Conservation (phyloP, 108 stramenopile species). For the Nitzschia sp. region DNA sequence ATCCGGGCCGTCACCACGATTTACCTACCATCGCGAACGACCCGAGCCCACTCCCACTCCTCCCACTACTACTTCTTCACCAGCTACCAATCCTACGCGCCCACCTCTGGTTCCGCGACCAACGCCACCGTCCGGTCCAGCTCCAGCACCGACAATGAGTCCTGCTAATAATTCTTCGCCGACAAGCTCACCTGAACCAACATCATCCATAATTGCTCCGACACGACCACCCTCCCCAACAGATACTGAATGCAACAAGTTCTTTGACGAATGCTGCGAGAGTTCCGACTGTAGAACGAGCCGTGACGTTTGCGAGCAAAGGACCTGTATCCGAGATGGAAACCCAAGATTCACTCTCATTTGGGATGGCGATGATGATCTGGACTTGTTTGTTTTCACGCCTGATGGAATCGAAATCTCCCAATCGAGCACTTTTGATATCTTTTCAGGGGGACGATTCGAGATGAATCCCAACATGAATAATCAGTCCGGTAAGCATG, state of each 20-base stretch:
- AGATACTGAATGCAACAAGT: conserved; percentile 9
- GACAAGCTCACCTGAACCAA: background rate
- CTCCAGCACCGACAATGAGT: background rate
- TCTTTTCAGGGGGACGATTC: conserved; percentile 25
- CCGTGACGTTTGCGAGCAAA: conserved; percentile 25
- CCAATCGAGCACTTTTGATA: conserved; percentile 13
- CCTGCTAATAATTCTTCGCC: background rate
- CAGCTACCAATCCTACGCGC: conserved; percentile 8
- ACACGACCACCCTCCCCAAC: background rate
- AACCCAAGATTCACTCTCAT: conserved; percentile 34
- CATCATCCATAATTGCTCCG: no score
- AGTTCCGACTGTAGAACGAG: conserved; percentile 18
- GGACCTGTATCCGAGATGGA: conserved; percentile 34
- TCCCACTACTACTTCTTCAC: background rate
- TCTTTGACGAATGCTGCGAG: conserved; percentile 35
- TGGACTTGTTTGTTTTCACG: conserved; percentile 27
- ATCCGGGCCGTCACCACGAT: conserved; percentile 18
- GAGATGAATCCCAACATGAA: conserved; percentile 7
- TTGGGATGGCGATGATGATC: conserved; percentile 34
- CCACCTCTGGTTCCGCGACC: conserved; percentile 1
- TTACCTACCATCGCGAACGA: conserved; percentile 12
- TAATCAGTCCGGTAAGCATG: conserved; percentile 17
- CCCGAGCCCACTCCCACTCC: background rate
- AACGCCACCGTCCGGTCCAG: background rate
- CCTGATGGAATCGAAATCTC: conserved; percentile 24